Evolutionary conservation across 116 monocot genomes (phyloP).

Genomic region (Phalaenopsis hybrid): DNA sequence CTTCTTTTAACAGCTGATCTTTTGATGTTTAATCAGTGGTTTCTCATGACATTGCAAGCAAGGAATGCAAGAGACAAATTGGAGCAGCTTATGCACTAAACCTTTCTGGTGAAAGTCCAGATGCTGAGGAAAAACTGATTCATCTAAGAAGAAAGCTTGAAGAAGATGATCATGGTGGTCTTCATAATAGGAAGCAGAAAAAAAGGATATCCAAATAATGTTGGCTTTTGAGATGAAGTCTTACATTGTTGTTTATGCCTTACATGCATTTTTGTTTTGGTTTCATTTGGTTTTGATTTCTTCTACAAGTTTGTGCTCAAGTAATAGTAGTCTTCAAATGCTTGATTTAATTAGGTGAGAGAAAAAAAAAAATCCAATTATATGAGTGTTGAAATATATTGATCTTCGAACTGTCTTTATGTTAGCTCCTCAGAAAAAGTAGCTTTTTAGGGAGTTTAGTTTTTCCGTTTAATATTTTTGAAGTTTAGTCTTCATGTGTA

Average conservation of each 20-base stretch:
- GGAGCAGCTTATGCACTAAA: slow-evolving; percentile 54
- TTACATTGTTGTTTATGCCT: not conserved
- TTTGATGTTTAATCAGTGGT: slow-evolving; percentile 37
- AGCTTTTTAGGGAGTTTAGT: too few species aligned
- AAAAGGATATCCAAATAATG: not conserved
- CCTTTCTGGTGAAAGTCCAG: slow-evolving; percentile 2
- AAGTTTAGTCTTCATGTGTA: too few species aligned
- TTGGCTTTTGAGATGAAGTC: not conserved
- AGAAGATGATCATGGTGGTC: slow-evolving; percentile 10
- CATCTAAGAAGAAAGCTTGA: slow-evolving; percentile 24
- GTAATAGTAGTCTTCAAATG: too few species aligned
- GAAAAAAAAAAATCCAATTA: too few species aligned
- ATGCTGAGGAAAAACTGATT: slow-evolving; percentile 16
- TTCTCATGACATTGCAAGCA: slow-evolving; percentile 58
- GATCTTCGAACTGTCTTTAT: too few species aligned
- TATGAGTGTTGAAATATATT: too few species aligned
- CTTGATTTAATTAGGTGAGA: too few species aligned
- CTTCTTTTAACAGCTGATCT: not conserved
- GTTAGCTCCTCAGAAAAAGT: too few species aligned
- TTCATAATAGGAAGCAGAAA: not conserved
- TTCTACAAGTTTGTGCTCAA: too few species aligned
- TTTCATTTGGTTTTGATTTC: too few species aligned
- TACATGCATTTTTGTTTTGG: too few species aligned
- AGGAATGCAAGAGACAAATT: slow-evolving; percentile 70
- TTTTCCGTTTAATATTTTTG: too few species aligned